phyloP scores from a whole-genome alignment of 208 protist species.

The Trypanosomatidae sp. region DNA sequence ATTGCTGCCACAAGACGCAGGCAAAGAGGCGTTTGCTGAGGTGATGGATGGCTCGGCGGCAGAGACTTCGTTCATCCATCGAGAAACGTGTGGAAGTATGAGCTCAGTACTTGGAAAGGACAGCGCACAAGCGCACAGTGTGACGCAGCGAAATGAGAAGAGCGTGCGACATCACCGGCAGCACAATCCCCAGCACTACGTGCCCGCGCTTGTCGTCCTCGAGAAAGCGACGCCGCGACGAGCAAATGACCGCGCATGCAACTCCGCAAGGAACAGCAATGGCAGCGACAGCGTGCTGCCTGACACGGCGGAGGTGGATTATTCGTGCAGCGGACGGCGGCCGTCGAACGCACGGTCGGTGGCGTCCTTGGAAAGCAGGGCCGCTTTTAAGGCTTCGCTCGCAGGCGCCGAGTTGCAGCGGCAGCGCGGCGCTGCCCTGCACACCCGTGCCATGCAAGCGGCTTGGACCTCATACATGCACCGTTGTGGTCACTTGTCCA shows the following conservation, averaged over 20 bases:
- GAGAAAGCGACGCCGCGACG: neutral
- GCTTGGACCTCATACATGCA: conserved; percentile 16
- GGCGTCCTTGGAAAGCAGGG: neutral
- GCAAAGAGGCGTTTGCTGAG: neutral
- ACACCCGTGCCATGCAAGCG: conserved; percentile 11
- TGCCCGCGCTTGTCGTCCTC: neutral
- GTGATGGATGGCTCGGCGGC: neutral
- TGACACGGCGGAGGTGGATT: neutral
- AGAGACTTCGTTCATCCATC: neutral
- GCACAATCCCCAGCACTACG: neutral
- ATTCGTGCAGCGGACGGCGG: neutral
- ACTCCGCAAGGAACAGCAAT: neutral
- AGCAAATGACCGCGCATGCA: neutral
- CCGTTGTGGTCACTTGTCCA: conserved; percentile 1
- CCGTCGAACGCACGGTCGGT: neutral
- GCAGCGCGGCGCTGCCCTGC: neutral
- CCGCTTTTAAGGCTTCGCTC: neutral
- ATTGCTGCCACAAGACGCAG: neutral
- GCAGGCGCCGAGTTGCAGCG: neutral
- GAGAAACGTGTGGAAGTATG: neutral
- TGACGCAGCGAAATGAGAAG: too few relatives aligned
- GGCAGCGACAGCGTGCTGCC: neutral
- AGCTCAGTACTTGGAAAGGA: neutral
- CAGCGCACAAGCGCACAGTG: neutral
- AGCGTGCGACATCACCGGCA: too few relatives aligned